A percentile compares a stretch with the other conserved stretches of the same genome.
Evolutionary conservation across 1,284 basidiomycete genomes (phyloP).

Genomic region (Fistulinella staudtii): DNA sequence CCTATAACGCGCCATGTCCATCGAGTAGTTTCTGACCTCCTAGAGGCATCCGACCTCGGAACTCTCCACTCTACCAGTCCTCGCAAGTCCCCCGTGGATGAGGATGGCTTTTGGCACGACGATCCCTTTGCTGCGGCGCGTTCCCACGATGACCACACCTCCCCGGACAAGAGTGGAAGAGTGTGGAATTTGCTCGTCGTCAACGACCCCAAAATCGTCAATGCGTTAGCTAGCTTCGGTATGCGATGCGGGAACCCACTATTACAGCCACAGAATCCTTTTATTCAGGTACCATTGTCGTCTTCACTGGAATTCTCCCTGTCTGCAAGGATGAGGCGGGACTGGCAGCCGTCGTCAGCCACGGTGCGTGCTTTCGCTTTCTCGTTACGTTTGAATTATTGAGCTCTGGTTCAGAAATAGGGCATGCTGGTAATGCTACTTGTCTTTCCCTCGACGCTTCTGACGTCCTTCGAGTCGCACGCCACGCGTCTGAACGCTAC

Average conservation of each 20-base stretch:
- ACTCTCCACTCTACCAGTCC: slow-evolving; percentile 14
- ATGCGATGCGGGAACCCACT: slow-evolving; percentile 11
- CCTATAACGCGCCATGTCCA: slow-evolving; percentile 64
- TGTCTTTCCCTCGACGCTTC: slow-evolving; percentile 1
- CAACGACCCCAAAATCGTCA: slow-evolving; percentile 67
- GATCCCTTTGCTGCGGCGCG: slow-evolving; percentile 23
- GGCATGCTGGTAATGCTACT: slow-evolving; percentile 62
- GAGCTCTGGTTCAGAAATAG: slow-evolving; percentile 59
- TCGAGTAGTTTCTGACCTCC: slow-evolving; percentile 68
- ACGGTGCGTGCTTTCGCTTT: slow-evolving; percentile 55
- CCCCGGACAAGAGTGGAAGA: slow-evolving; percentile 32
- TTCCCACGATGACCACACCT: slow-evolving; percentile 19
- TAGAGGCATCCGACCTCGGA: slow-evolving; percentile 72
- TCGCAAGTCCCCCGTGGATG: slow-evolving; percentile 2
- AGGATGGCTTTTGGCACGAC: slow-evolving; percentile 20
- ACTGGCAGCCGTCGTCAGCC: slow-evolving; percentile 82
- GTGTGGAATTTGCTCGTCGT: slow-evolving; percentile 83
- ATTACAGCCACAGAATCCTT: neutral
- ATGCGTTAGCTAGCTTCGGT: slow-evolving; percentile 82
- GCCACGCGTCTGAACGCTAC: slow-evolving; percentile 72
- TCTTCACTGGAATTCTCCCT: slow-evolving; percentile 88
- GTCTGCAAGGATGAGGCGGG: slow-evolving; percentile 78
- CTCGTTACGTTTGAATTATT: neutral
- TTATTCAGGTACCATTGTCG: slow-evolving; percentile 65
- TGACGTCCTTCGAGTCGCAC: slow-evolving; percentile 48